These are phyloP conservation scores for Salix exigua DNA, from an alignment of 345 rosid genomes.

Conservation along the genomic window DNA sequence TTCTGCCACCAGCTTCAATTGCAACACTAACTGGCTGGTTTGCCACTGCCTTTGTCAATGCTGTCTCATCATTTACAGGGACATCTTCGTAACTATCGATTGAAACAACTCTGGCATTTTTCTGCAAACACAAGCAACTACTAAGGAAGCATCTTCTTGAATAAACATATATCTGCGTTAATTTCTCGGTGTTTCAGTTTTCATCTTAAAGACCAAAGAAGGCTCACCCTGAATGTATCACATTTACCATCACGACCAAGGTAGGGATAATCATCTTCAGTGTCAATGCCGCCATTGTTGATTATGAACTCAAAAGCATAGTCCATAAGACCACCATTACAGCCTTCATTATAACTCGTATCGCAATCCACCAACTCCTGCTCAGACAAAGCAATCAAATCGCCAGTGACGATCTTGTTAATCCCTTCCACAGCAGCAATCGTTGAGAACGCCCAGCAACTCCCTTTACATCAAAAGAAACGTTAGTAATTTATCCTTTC, in stretches of 20 bases:
- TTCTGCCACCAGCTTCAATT: constrained; percentile 84
- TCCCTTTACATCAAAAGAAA: constrained; percentile 40
- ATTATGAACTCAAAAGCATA: constrained; percentile 86
- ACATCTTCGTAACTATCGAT: constrained; percentile 79
- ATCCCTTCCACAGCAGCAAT: constrained; percentile 91
- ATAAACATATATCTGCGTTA: not conserved
- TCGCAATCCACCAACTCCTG: constrained; percentile 94
- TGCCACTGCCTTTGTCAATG: constrained; percentile 73
- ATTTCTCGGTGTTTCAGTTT: not conserved
- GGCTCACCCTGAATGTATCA: constrained; percentile 62
- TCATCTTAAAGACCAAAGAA: not conserved
- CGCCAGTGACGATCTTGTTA: constrained; percentile 81
- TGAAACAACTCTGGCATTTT: constrained; percentile 72
- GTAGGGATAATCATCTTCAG: constrained; percentile 84
- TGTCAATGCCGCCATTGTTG: constrained; percentile 79
- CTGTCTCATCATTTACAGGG: constrained; percentile 52
- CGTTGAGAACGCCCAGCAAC: constrained; percentile 97
- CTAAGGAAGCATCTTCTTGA: not conserved
- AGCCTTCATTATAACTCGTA: constrained; percentile 66
- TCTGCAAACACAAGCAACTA: constrained; percentile 38
- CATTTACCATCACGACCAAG: constrained; percentile 52
- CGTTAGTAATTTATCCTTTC: not conserved
- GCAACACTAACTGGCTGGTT: constrained; percentile 77
- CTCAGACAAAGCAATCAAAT: constrained; percentile 67
- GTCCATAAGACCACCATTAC: constrained; percentile 95